Evolutionary conservation across 2,329 filamentous ascomycete genomes (phyloP).

Genomic region (Pseudocercospora eumusae): DNA sequence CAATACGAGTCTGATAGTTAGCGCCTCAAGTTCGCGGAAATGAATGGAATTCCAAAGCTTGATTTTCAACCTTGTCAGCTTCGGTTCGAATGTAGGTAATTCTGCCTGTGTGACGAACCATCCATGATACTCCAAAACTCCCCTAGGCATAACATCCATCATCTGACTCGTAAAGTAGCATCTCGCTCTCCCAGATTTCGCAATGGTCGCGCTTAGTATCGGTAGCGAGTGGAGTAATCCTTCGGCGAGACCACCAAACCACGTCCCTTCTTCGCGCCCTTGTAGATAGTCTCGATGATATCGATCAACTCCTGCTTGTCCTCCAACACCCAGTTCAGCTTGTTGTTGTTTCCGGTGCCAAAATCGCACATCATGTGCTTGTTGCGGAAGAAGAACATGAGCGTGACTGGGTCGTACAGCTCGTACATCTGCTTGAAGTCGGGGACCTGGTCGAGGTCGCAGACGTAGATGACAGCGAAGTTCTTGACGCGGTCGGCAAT

Average conservation of each 20-base stretch:
- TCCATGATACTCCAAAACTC: not conserved
- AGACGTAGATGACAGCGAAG: conserved; percentile 89
- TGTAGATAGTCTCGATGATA: conserved; percentile 96
- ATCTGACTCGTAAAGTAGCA: not conserved
- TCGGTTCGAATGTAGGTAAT: not conserved
- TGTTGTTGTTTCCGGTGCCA: conserved; percentile 98
- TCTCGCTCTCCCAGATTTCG: not conserved
- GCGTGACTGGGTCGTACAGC: conserved; percentile 77
- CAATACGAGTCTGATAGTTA: not conserved
- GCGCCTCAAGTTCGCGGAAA: not conserved
- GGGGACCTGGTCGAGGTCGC: conserved; percentile 85
- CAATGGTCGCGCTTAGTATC: conserved; percentile 53
- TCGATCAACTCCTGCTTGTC: conserved; percentile 99
- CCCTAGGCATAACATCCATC: not conserved
- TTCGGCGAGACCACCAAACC: conserved; percentile 97
- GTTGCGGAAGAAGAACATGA: conserved; percentile 98
- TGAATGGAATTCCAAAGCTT: not conserved
- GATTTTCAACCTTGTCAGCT: not conserved
- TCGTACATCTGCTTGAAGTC: conserved; percentile 97
- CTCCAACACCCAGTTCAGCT: conserved; percentile 92
- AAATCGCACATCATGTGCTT: conserved; percentile 99
- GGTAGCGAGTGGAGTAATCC: conserved; percentile 71
- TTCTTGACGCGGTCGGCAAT: conserved; percentile 94
- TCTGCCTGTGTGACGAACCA: not conserved
- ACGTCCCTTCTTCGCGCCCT: conserved; percentile 95